Conservation (phyloP, 176 grass and related monocot genomes). For the Eleusine coracana region DNA sequence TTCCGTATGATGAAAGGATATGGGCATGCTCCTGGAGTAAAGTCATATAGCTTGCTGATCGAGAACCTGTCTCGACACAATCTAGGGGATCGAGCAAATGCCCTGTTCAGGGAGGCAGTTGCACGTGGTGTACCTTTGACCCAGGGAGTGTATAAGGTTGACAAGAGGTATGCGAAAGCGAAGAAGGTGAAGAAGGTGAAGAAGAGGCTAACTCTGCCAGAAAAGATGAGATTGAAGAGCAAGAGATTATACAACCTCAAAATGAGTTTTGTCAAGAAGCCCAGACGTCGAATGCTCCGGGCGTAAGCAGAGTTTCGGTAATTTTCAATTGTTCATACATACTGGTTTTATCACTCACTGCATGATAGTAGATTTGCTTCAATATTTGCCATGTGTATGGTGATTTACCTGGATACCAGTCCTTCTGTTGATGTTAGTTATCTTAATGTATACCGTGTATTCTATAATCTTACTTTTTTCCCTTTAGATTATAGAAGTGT, state of each 20-base stretch:
- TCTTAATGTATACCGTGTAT: constrained; percentile 2
- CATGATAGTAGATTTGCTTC: constrained; percentile 15
- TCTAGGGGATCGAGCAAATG: constrained; percentile 78
- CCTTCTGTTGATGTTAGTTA: neutral
- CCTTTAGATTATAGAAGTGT: neutral
- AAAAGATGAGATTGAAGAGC: constrained; percentile 90
- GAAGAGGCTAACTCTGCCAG: constrained; percentile 88
- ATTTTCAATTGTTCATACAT: constrained; percentile 28
- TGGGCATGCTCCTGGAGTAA: constrained; percentile 80
- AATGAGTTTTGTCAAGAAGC: constrained; percentile 95
- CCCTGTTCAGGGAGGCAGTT: constrained; percentile 80
- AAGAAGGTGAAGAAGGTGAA: constrained; percentile 84
- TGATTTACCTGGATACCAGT: constrained; percentile 36
- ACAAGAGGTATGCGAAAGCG: constrained; percentile 66
- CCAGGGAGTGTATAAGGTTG: constrained; percentile 55
- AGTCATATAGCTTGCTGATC: constrained; percentile 81
- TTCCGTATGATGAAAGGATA: constrained; percentile 95
- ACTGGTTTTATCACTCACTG: constrained; percentile 23
- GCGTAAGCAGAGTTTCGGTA: constrained; percentile 39
- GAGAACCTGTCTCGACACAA: constrained; percentile 84
- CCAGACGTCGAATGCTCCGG: constrained; percentile 51
- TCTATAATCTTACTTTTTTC: neutral
- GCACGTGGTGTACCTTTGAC: constrained; percentile 63
- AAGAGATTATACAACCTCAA: constrained; percentile 80
- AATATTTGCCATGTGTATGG: constrained; percentile 5